Evolutionary conservation across 306 rosid species (phyloP).

Genomic region (Cucurbita ficifolia): DNA sequence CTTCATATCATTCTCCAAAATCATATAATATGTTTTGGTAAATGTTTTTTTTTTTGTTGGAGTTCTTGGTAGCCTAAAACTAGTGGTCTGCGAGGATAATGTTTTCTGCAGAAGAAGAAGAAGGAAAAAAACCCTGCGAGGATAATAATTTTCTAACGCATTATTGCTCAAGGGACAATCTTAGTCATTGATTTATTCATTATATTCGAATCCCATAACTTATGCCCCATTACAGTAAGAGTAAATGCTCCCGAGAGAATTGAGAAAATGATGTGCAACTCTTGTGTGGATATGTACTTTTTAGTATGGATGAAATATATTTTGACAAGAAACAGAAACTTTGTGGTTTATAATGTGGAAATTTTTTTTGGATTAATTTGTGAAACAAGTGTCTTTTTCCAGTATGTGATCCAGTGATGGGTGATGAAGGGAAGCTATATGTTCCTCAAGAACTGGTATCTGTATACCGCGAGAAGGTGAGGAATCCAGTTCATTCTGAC

Average conservation of each 20-base stretch:
- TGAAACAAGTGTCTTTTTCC: constrained; percentile 7
- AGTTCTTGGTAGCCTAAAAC: neutral
- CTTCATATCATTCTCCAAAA: neutral
- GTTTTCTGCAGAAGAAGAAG: neutral
- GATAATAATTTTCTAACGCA: neutral
- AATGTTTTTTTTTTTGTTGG: neutral
- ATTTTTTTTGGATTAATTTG: neutral
- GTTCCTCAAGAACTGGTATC: constrained; percentile 69
- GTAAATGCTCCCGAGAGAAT: neutral
- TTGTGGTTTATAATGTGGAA: neutral
- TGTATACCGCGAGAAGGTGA: constrained; percentile 90
- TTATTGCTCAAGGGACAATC: neutral
- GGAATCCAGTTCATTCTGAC: neutral
- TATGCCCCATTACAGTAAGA: neutral
- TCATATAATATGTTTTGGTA: neutral
- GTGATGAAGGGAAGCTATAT: constrained; percentile 92
- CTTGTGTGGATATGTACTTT: too few relatives aligned
- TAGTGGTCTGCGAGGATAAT: neutral
- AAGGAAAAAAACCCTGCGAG: neutral
- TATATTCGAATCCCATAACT: neutral
- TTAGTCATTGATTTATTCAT: neutral
- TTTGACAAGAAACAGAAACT: neutral
- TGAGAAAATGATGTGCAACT: too few relatives aligned
- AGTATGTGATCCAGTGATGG: constrained; percentile 99
- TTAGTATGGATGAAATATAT: too few relatives aligned